Percentiles rank a stretch among this genome's conserved stretches.
Conservation (phyloP, 345 rosid species). For the Murraya paniculata region DNA sequence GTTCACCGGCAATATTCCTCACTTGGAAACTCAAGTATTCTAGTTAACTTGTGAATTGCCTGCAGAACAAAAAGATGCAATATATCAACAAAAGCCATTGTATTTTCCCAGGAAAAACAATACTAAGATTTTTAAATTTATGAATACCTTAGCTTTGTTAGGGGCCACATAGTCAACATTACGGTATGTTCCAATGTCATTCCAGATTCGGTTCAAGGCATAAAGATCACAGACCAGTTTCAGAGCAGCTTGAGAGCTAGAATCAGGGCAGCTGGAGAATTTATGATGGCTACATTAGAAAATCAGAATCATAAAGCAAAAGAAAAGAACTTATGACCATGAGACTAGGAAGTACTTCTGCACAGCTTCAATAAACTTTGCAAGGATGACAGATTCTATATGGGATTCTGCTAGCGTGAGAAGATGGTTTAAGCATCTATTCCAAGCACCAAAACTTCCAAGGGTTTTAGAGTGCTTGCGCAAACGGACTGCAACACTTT, state of each 20-base stretch:
- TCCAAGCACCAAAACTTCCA: slow-evolving; percentile 98
- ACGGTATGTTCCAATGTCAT: slow-evolving; percentile 5
- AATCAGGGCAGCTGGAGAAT: slow-evolving; percentile 66
- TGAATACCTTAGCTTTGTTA: slow-evolving; percentile 93
- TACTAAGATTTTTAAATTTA: neutral
- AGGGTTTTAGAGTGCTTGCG: slow-evolving; percentile 76
- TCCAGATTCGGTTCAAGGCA: slow-evolving; percentile 86
- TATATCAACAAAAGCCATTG: neutral
- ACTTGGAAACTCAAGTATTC: slow-evolving; percentile 90
- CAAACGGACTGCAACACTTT: slow-evolving; percentile 78
- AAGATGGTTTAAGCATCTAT: slow-evolving; percentile 97
- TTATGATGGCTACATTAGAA: slow-evolving; percentile 11
- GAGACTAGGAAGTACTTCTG: slow-evolving; percentile 50
- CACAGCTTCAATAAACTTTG: slow-evolving; percentile 85
- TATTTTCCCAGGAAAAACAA: neutral
- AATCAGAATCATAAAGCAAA: neutral
- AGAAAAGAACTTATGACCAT: neutral
- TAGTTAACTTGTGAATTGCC: slow-evolving; percentile 90
- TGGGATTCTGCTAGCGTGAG: slow-evolving; percentile 97
- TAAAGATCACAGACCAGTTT: slow-evolving; percentile 94
- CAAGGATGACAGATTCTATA: slow-evolving; percentile 88
- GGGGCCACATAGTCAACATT: slow-evolving; percentile 58
- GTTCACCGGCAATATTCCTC: slow-evolving; percentile 73
- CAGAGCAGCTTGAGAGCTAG: slow-evolving; percentile 62
- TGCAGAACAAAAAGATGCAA: slow-evolving; percentile 22